A percentile compares a stretch with the other conserved stretches of the same genome.
These are phyloP conservation scores for Colletotrichum sp. DNA, from an alignment of 2,329 filamentous ascomycete genomes.

Conservation along the genomic window DNA sequence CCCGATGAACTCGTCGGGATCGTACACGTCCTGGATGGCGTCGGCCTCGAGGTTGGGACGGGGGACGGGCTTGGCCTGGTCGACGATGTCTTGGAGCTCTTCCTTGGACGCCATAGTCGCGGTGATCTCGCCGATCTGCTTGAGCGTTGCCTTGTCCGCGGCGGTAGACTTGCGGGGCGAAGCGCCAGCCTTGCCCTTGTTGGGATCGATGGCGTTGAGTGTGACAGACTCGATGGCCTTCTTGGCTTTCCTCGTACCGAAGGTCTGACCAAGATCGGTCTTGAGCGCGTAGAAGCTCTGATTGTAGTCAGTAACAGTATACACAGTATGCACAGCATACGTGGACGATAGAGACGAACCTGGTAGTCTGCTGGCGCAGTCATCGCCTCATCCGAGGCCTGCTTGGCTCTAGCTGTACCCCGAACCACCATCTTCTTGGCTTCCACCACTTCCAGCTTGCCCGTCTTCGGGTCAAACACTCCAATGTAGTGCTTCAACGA, in stretches of 20 bases:
- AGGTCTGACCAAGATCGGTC: slow-evolving; percentile 75
- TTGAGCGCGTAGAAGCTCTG: slow-evolving; percentile 66
- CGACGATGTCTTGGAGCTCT: slow-evolving; percentile 67
- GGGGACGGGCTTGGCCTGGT: slow-evolving; percentile 76
- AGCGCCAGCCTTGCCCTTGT: slow-evolving; percentile 30
- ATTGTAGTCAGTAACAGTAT: neutral
- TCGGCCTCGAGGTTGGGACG: slow-evolving; percentile 70
- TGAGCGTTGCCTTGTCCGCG: slow-evolving; percentile 64
- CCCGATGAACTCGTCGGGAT: slow-evolving; percentile 69
- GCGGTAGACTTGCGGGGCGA: slow-evolving; percentile 57
- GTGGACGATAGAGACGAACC: neutral
- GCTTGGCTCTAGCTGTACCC: slow-evolving; percentile 60
- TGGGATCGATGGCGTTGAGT: slow-evolving; percentile 70
- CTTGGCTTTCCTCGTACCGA: slow-evolving; percentile 86
- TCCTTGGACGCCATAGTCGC: slow-evolving; percentile 70
- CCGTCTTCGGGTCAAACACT: slow-evolving; percentile 65
- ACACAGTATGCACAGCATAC: neutral
- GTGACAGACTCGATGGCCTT: slow-evolving; percentile 74
- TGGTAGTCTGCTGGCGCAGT: slow-evolving; percentile 27
- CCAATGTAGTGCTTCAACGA: slow-evolving; percentile 68
- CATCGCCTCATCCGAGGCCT: slow-evolving; percentile 53
- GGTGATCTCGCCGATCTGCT: slow-evolving; percentile 65
- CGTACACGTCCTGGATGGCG: slow-evolving; percentile 76
- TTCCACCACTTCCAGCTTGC: slow-evolving; percentile 64
- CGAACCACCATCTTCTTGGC: slow-evolving; percentile 69